Conservation (phyloP, 164 flowering plant genomes). For the Macadamia tetraphylla region DNA sequence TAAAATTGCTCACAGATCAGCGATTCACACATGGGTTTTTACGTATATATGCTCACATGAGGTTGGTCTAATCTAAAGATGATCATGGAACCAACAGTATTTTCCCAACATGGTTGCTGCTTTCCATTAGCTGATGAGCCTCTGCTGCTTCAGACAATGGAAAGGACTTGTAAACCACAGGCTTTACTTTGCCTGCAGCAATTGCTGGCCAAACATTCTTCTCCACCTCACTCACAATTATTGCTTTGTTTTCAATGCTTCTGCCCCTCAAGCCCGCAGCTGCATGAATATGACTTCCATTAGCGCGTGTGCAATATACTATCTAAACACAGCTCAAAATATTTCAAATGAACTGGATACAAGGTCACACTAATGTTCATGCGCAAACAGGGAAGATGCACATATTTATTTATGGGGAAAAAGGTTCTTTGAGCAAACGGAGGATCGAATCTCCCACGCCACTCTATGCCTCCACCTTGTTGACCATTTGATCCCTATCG, state of each 20-base stretch:
- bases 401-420: too few relatives aligned
- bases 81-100: conserved; percentile 50
- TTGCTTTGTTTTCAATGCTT: conserved; percentile 65
- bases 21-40: too few relatives aligned
- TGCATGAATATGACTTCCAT: conserved; percentile 21
- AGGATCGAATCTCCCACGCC: too few relatives aligned
- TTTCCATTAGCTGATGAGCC: conserved; percentile 73
- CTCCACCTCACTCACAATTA: conserved; percentile 75
- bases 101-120: conserved; percentile 81
- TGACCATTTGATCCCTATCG: too few relatives aligned
- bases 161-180: conserved; percentile 55
- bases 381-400: too few relatives aligned
- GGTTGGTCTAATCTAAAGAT: background rate
- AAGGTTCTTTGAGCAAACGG: too few relatives aligned
- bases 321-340: background rate
- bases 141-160: conserved; percentile 70
- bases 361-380: too few relatives aligned
- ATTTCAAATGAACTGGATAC: background rate
- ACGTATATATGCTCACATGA: too few relatives aligned
- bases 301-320: background rate
- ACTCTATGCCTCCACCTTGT: too few relatives aligned
- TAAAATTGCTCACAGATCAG: too few relatives aligned
- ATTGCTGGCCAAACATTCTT: conserved; percentile 93
- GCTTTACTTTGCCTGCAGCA: conserved; percentile 65
- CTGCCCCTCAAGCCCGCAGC: conserved; percentile 75